Evolutionary conservation across 73 alveolate species (phyloP).

Genomic region (Paramecium tetraurelia): DNA sequence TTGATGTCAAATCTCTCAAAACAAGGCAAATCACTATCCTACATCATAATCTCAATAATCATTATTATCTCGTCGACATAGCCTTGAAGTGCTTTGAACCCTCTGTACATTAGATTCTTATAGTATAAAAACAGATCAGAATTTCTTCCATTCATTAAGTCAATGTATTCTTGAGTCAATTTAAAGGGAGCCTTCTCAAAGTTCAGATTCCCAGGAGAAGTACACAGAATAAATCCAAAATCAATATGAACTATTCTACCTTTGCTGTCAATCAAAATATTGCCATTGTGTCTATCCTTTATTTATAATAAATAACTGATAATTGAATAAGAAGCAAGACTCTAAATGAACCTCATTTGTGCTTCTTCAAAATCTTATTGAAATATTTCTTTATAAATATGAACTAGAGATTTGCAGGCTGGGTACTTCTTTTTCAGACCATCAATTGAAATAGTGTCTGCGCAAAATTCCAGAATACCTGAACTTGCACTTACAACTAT

Average conservation of each 20-base stretch:
- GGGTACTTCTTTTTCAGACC: conserved; percentile 80
- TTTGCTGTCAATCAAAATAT: conserved; percentile 90
- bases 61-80: conserved; percentile 38
- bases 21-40: conserved; percentile 58
- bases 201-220: conserved; percentile 93
- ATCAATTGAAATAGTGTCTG: conserved; percentile 82
- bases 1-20: conserved; percentile 52
- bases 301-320: conserved; percentile 92
- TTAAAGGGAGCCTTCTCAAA: conserved; percentile 97
- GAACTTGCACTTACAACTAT: conserved; percentile 76
- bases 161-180: conserved; percentile 78
- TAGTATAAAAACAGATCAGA: conserved; percentile 48
- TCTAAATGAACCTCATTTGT: conserved; percentile 22
- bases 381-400: conserved; percentile 76
- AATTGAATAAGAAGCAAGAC: conserved; percentile 63
- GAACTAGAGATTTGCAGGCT: conserved; percentile 71
- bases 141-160: conserved; percentile 45
- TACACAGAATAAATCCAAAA: conserved; percentile 96
- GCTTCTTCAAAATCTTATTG: conserved; percentile 51
- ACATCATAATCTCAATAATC: conserved; percentile 44
- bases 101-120: conserved; percentile 35
- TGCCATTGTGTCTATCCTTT: conserved; percentile 98
- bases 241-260: conserved; percentile 98
- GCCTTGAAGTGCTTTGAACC: conserved; percentile 31
- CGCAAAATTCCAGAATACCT: conserved; percentile 85